Evolutionary conservation across 495 filamentous ascomycete species (phyloP), one percentile per base, ranked within the genome.

Genomic region (Thermothielavioides terrestris): DNA sequence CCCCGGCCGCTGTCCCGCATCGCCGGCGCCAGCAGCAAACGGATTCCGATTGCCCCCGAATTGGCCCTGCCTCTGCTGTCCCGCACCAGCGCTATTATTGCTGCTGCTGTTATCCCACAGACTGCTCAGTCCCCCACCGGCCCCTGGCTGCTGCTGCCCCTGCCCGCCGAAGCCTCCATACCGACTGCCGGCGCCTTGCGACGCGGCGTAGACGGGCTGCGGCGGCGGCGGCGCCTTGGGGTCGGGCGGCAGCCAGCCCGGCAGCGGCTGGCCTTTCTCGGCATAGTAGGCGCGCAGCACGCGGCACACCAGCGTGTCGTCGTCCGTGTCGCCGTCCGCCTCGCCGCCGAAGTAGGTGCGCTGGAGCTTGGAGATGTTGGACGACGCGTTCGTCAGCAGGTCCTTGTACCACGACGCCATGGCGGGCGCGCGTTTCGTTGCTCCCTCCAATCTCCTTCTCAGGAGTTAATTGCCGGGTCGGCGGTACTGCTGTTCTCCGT

Each of bases 241-340:
- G 57, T 89, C 88, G 12, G 84, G 86, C 22, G 86, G 89, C 10
- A 98, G 85, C 92, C 92, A 98, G 52, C 72, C 67, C 7, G 92
- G 92, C 60, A 88, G 88, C 0, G 85, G 78, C 14, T 82, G 80
- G 53, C 82, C 83, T 58, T 94, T 94, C 62, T 97, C 92, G 30
- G 71, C 80, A 72, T 98, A 98, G 75, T 97, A 95, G 49, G 81
- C 85, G 44, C 92, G 85, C n/a, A 98, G 81, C 12, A 94, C 90
- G 62, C 90, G 85, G 69, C 87, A 91, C 62, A 98, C 83, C 70
- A 95, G 89, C 1, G 89, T 90, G 72, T 92, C 85, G 69, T 95
- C 89, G 70, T 94, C 89, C 49, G 88, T 92, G 60, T 96, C 90
- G 53, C 86, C 86, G 70, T 95, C 90, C 49, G 82, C 77, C 64